Conservation (phyloP, 2,329 filamentous ascomycete species). For the Geoglossum cookeanum region DNA sequence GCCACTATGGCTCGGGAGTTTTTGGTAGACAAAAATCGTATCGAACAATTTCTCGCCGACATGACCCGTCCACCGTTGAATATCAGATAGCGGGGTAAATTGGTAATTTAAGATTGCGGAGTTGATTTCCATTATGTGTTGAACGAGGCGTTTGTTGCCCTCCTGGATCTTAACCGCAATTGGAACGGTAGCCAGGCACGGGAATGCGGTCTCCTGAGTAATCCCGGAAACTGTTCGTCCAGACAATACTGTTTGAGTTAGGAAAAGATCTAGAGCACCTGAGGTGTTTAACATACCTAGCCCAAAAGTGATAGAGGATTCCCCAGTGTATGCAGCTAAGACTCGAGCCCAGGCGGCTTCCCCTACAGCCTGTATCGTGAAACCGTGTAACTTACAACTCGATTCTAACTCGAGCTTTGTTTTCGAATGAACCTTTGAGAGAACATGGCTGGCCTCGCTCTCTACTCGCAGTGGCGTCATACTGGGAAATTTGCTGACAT, state of each 20-base stretch:
- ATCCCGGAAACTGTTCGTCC: slow-evolving; percentile 42
- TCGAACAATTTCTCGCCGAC: slow-evolving; percentile 56
- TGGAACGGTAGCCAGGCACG: slow-evolving; percentile 68
- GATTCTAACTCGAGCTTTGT: slow-evolving; percentile 31
- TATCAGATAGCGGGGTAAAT: slow-evolving; percentile 47
- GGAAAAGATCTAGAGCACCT: neutral
- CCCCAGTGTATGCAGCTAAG: slow-evolving; percentile 58
- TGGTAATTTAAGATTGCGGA: slow-evolving; percentile 47
- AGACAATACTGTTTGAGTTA: slow-evolving; percentile 43
- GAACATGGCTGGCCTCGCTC: slow-evolving; percentile 18
- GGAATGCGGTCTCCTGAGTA: slow-evolving; percentile 45
- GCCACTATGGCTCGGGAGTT: slow-evolving; percentile 18
- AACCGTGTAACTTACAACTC: slow-evolving; percentile 35
- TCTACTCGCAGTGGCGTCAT: slow-evolving; percentile 41
- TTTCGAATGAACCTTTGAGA: slow-evolving; percentile 20
- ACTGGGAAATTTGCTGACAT: slow-evolving; percentile 52
- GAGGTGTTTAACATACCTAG: neutral
- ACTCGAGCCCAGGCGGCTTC: slow-evolving; percentile 65
- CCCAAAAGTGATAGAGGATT: slow-evolving; percentile 56
- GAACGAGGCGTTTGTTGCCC: slow-evolving; percentile 37
- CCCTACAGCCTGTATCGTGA: slow-evolving; percentile 57
- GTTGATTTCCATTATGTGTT: slow-evolving; percentile 46
- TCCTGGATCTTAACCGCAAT: slow-evolving; percentile 37
- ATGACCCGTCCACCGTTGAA: slow-evolving; percentile 53
- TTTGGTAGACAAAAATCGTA: slow-evolving; percentile 71